Base-by-base conservation (phyloP, 371 early-diverging fungal species). In the Batkoa obscura region DNA sequence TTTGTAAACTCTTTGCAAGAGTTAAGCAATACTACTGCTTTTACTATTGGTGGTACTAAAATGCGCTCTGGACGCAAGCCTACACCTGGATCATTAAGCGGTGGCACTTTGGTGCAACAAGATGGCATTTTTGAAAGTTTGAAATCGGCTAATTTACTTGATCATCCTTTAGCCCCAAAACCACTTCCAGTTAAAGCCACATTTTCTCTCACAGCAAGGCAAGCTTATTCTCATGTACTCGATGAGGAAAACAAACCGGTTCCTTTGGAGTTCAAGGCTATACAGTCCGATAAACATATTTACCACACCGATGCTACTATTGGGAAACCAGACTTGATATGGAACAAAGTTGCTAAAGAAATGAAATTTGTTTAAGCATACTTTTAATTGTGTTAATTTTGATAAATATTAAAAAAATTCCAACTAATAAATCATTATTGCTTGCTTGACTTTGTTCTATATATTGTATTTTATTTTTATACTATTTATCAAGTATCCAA, bases 1-100 rank as follows among this genome's bases (percentile, higher is more conserved):
- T 34, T 50, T n/a, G 50, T 50, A 17, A 50, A 50, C 50, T 31
- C 12, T 34, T 30, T 50, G 4, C 50, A 50, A 34, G 50, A 50
- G 34, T 9, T 33, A 5, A 5, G 34, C 34, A 15, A 50, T 12
- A 30, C 33, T 36, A 50, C 34, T 2, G 33, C 50, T 4, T 50
- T 5, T 33, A 12, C 50, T 36, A 31, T n/a, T 3, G 50, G 50
- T 12, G 50, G 50, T 6, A 12, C 30, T 39, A 6, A 6, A 12
- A 39, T 39, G 5, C 2, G 12, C 2, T 12, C 32, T 5, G 50
- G n/a, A 3, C 17, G 34, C 31, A 13, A 13, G 5, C 32, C 50
- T 8, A 50, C 50, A 12, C 32, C 34, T 36, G 17, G 50, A 17
- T 50, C 50, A 13, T 31, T 50, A 12, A 17, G 33, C 10, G 50